These are phyloP conservation scores for Lachancea dasiensis DNA, from an alignment of 805 yeast species.

Conservation along the genomic window DNA sequence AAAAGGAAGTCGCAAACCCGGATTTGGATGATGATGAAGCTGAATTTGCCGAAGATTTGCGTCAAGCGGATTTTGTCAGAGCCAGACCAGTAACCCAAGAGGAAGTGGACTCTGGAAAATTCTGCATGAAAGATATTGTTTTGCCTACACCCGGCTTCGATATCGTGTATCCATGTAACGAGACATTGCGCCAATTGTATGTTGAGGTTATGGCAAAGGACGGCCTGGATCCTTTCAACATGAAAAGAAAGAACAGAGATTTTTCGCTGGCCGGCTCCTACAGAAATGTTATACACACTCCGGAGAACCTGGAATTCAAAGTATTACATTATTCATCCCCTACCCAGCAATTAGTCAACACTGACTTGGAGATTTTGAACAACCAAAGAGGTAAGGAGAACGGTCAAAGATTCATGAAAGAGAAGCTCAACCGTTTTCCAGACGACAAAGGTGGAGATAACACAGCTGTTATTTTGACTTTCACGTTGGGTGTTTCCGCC, in stretches of 20 bases:
- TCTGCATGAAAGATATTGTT: slow-evolving; percentile 74
- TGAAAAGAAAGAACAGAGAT: slow-evolving; percentile 81
- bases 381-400: slow-evolving; percentile 31
- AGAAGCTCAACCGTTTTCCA: slow-evolving; percentile 28
- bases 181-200: slow-evolving; percentile 53
- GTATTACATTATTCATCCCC: slow-evolving; percentile 55
- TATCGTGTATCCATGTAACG: slow-evolving; percentile 74
- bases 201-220: slow-evolving; percentile 71
- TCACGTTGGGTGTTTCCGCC: slow-evolving; percentile 78
- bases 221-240: slow-evolving; percentile 73
- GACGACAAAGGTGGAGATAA: slow-evolving; percentile 41
- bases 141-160: slow-evolving; percentile 97
- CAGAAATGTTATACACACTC: slow-evolving; percentile 64
- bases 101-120: slow-evolving; percentile 55
- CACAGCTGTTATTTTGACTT: slow-evolving; percentile 65
- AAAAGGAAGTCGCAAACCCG: slow-evolving; percentile 24
- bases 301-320: slow-evolving; percentile 55
- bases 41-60: slow-evolving; percentile 67
- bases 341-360: slow-evolving; percentile 66
- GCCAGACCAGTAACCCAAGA: slow-evolving; percentile 73
- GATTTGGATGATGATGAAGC: slow-evolving; percentile 44
- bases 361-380: slow-evolving; percentile 62
- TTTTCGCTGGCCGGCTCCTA: slow-evolving; percentile 91
- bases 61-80: slow-evolving; percentile 47
- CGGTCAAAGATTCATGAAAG: slow-evolving; percentile 29